Evolutionary conservation across 2,329 filamentous ascomycete genomes (phyloP), one percentile per base, ranked within the genome.

Genomic region (Pseudopithomyces chartarum): DNA sequence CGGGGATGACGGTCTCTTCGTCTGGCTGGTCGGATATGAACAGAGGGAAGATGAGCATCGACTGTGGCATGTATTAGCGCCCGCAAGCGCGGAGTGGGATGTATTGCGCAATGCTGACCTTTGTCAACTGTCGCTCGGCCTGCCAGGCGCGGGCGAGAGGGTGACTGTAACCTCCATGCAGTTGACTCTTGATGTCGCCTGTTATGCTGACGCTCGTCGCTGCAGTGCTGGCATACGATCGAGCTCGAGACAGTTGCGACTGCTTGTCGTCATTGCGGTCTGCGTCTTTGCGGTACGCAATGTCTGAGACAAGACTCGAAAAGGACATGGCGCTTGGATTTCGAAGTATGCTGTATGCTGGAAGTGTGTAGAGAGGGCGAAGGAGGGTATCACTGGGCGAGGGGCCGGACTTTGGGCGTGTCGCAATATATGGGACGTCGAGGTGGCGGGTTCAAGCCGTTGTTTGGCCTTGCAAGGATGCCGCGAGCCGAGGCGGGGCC

Each of bases 11-110:
- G 13, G 89, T 90, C 80, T 97, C 91, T 80, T 98, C 94, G 70
- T 98, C 91, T 34, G 94, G 90, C 71, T 91, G 87, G 78, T 99
- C 95, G 69, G 95, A 96, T 63, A 99, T 87, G 81, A 99, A 99
- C 64, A 99, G 85, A 12, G 95, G 95, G 79, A 96, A 98, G 71
- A 99, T 97, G 70, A 99, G 89, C 95, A 98, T 98, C 36, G 93
- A 95, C 92, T 97, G 69, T 32, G 2, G 34, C 19, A 43, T 2
- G 40, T 57, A 62, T 74, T 47, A 73, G 67, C 55, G 52, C 26
- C 50, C 43, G 52, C 20, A 23, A 23, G 38, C 38, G 48, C 42
- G 26, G 36, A 20, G 11, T 36, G 19, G 39, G 36, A 36, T 38
- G 43, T 12, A 42, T 56, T 55, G 39, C 52, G 52, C 52, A 51